These are phyloP conservation scores for Fusarium sp. DNA, from an alignment of 2,329 filamentous ascomycete species.

Conservation along the genomic window DNA sequence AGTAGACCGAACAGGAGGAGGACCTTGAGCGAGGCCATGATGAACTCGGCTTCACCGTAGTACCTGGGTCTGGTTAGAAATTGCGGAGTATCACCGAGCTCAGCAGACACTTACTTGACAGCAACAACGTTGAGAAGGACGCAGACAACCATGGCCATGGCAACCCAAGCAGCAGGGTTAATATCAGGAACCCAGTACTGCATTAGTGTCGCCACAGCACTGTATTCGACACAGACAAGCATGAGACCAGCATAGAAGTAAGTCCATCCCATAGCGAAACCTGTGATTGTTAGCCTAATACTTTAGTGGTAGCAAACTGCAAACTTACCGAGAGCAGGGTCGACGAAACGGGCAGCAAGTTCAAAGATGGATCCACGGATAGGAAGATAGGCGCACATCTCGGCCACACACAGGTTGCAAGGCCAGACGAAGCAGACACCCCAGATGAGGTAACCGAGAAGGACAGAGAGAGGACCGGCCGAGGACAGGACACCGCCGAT, in stretches of 20 bases:
- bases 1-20: constrained; percentile 66
- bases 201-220: constrained; percentile 58
- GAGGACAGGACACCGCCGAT: constrained; percentile 56
- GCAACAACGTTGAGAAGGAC: constrained; percentile 60
- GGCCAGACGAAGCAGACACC: constrained; percentile 59
- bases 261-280: constrained; percentile 67
- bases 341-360: constrained; percentile 65
- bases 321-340: constrained; percentile 60
- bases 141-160: constrained; percentile 58
- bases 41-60: constrained; percentile 58
- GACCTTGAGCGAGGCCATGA: constrained; percentile 69
- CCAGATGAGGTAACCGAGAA: constrained; percentile 59
- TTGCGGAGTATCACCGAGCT: accelerated
- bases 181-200: constrained; percentile 57
- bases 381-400: constrained; percentile 69
- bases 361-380: constrained; percentile 66
- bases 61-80: constrained; percentile 36
- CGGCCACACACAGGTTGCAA: constrained; percentile 61
- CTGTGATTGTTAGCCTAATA: background rate
- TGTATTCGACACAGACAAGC: constrained; percentile 59
- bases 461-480: constrained; percentile 57
- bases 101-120: constrained; percentile 50
- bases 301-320: background rate
- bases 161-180: constrained; percentile 62
- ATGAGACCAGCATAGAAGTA: constrained; percentile 61